Evolutionary conservation across 805 yeast genomes (phyloP).

Genomic region (Ogataea trehaloabstinens): DNA sequence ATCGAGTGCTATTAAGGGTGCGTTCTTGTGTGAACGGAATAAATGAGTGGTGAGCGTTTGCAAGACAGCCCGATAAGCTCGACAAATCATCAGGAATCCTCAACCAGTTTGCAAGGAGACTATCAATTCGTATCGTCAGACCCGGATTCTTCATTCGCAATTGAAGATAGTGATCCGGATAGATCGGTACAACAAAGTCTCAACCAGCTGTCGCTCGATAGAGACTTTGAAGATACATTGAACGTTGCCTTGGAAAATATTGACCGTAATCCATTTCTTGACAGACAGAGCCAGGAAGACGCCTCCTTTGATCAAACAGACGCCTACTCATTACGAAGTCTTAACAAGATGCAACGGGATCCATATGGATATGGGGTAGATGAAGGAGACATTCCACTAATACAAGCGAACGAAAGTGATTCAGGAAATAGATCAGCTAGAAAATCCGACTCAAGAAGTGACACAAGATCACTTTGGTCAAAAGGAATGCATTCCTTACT

Average conservation of each 20-base stretch:
- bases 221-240: conserved; percentile 59
- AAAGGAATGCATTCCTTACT: conserved; percentile 28
- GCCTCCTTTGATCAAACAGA: conserved; percentile 32
- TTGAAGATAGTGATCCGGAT: conserved; percentile 1
- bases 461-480: conserved; percentile 26
- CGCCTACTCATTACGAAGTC: conserved; percentile 27
- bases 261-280: conserved; percentile 31
- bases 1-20: no score
- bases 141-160: conserved; percentile 1
- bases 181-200: conserved; percentile 26
- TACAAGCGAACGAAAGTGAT: conserved; percentile 10
- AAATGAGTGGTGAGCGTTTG: background rate
- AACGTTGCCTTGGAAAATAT: conserved; percentile 63
- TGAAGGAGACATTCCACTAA: conserved; percentile 26
- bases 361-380: conserved; percentile 20
- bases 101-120: conserved; percentile 4
- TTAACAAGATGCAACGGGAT: conserved; percentile 29
- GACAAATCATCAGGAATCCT: background rate
- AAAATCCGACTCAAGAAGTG: conserved; percentile 15
- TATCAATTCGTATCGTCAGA: conserved; percentile 1
- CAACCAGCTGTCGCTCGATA: conserved; percentile 50
- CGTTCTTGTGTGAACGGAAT: no score
- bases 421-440: conserved; percentile 18
- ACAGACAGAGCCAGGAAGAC: conserved; percentile 24
- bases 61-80: background rate